These are phyloP conservation scores for Ramularia endophylla DNA, from an alignment of 2,329 filamentous ascomycete species.

Conservation along the genomic window DNA sequence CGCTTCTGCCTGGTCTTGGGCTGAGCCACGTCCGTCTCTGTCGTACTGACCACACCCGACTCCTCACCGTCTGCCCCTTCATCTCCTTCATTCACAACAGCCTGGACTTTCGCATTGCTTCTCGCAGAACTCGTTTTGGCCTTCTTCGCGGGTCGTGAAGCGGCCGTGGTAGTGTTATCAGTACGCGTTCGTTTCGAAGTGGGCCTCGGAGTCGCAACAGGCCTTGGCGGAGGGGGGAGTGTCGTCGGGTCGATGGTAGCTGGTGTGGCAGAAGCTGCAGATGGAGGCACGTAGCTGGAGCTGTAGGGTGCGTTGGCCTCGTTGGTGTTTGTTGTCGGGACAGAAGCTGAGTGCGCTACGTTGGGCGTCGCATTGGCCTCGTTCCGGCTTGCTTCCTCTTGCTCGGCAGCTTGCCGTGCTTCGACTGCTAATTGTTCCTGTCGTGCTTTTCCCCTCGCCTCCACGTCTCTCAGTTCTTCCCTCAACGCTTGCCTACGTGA, in stretches of 20 bases:
- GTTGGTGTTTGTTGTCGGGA: background rate
- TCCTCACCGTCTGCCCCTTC: background rate
- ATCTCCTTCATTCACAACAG: constrained; percentile 10
- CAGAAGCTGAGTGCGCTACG: background rate
- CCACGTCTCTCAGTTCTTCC: too few species aligned
- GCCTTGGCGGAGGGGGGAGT: too few species aligned
- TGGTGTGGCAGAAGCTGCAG: constrained; percentile 2
- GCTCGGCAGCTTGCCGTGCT: too few species aligned
- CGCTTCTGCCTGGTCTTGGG: constrained; percentile 1
- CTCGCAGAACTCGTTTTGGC: constrained; percentile 17
- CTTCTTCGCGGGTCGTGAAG: constrained; percentile 16
- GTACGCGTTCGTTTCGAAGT: constrained; percentile 9
- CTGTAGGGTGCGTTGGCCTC: background rate
- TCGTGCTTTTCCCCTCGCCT: too few species aligned
- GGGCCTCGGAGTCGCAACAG: background rate
- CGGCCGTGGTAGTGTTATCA: constrained; percentile 3
- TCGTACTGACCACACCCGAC: background rate
- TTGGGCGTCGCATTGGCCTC: too few species aligned
- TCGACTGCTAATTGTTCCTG: too few species aligned
- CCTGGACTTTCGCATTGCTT: constrained; percentile 18
- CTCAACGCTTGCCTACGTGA: too few species aligned
- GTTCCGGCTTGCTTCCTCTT: too few species aligned
- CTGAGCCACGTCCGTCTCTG: constrained; percentile 3
- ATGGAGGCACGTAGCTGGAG: constrained; percentile 1
- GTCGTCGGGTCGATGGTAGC: too few species aligned